Conservation (phyloP, 2,329 filamentous ascomycete species). For the Pseudocercospora cruenta region DNA sequence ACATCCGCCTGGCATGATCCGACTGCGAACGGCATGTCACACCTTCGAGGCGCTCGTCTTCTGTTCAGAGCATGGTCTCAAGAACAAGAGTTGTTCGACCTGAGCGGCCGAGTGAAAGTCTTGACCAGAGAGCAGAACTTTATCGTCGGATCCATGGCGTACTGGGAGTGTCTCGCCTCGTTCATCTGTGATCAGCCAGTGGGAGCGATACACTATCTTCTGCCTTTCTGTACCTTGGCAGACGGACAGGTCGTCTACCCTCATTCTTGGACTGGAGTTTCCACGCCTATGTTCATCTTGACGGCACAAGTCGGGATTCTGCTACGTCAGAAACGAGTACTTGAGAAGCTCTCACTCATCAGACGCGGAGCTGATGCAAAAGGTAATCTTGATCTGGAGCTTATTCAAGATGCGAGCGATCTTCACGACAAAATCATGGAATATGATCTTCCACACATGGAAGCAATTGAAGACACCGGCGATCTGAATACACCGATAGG, state of each 20-base stretch:
- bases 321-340: slow-evolving; percentile 17
- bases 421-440: slow-evolving; percentile 11
- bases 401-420: slow-evolving; percentile 9
- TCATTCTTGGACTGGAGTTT: slow-evolving; percentile 21
- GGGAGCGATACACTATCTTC: slow-evolving; percentile 13
- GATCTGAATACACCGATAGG: slow-evolving; percentile 18
- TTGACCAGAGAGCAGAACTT: slow-evolving; percentile 24
- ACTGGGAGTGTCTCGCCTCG: slow-evolving; percentile 23
- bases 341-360: slow-evolving; percentile 7
- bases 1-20: slow-evolving; percentile 23
- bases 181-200: slow-evolving; percentile 20
- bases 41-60: slow-evolving; percentile 19
- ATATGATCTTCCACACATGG: not conserved
- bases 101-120: not conserved
- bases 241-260: slow-evolving; percentile 20
- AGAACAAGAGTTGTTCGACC: slow-evolving; percentile 10
- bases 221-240: slow-evolving; percentile 9
- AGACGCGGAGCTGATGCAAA: not conserved
- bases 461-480: slow-evolving; percentile 18
- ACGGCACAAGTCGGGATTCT: slow-evolving; percentile 18
- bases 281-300: slow-evolving; percentile 20
- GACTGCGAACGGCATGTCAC: slow-evolving; percentile 9
- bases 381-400: not conserved
- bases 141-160: slow-evolving; percentile 24
- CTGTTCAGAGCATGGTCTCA: slow-evolving; percentile 21